Evolutionary conservation across 2,329 filamentous ascomycete genomes (phyloP), one percentile per base, ranked within the genome.

Genomic region (Fusarium albidum): DNA sequence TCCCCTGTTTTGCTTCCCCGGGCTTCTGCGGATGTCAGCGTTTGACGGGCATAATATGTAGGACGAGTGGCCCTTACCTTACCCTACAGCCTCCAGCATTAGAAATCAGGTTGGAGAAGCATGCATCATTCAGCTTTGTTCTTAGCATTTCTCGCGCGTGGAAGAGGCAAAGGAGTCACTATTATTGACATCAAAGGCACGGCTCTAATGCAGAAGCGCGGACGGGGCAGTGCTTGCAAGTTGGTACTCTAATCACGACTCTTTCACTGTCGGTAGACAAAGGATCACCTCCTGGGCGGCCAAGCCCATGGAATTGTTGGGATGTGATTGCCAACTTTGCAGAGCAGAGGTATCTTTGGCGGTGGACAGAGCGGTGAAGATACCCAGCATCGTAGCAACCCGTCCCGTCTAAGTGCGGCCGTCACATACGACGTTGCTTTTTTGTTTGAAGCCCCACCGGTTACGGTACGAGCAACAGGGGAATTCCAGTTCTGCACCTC

Each of bases 381-480:
- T 48, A 58, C 39, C 45, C 55, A 61, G 45, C 45, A 55, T 40
- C 38, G 51, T 45, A 33, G 37, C 37, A 52, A 21, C 43, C 28
- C 53, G 47, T 31, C 43, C 28, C 53, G 47, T 31, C 49, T 47
- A 42, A 49, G 49, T 37, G 21, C 29, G 31, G 35, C 37, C 46
- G 32, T 59, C 47, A 45, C 45, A 55, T 63, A 59, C 49, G 43
- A 54, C 43, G 40, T 65, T 63, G 56, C 49, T 55, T 63, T 61
- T 59, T 52, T 39, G n/a, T n/a, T n/a, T n/a, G n/a, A 27, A 40
- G 29, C 49, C 56, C 34, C 18, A 41, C 35, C 26, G 47, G 28
- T 31, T 11, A 31, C 39, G 38, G 15, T 11, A 31, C 39, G 38
- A 17, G 47, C n/a, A 46, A 38, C 15, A 21, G 44, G 29, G n/a